Evolutionary conservation across 371 early-diverging fungal species (phyloP).

Genomic region (Haplosporangium sp.): DNA sequence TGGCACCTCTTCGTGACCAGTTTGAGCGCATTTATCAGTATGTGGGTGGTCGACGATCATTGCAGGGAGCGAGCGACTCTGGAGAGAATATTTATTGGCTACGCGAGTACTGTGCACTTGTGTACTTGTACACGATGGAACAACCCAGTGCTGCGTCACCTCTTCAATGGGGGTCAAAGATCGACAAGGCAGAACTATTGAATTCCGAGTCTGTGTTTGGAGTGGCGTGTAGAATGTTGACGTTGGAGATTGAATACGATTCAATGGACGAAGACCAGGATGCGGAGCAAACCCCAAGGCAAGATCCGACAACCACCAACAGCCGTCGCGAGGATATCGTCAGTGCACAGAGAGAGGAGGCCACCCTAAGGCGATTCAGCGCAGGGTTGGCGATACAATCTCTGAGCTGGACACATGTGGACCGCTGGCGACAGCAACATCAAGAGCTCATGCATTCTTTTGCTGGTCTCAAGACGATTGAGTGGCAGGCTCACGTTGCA

Average conservation of each 20-base stretch:
- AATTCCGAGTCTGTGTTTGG: conserved; percentile 29
- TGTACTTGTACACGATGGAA: conserved; percentile 16
- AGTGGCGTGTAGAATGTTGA: conserved; percentile 38
- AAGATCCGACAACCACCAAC: neutral
- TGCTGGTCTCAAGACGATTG: conserved; percentile 10
- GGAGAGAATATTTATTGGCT: conserved; percentile 33
- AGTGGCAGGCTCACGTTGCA: conserved; percentile 21
- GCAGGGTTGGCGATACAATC: conserved; percentile 45
- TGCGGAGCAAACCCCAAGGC: no score
- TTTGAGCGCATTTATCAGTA: conserved; percentile 41
- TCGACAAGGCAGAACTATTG: conserved; percentile 23
- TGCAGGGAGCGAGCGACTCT: conserved; percentile 17
- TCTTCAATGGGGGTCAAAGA: neutral
- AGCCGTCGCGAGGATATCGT: neutral
- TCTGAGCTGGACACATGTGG: conserved; percentile 21
- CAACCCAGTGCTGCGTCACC: neutral
- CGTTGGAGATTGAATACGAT: conserved; percentile 46
- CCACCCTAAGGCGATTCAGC: conserved; percentile 30
- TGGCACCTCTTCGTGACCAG: conserved; percentile 12
- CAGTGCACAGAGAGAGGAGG: conserved; percentile 17
- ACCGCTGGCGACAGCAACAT: conserved; percentile 26
- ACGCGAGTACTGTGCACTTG: conserved; percentile 36
- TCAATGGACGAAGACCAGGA: conserved; percentile 1
- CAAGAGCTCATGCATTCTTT: conserved; percentile 2
- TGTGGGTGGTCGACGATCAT: conserved; percentile 22